These are phyloP conservation scores for Capsella rubella DNA, from an alignment of 441 rosid species.

Conservation along the genomic window DNA sequence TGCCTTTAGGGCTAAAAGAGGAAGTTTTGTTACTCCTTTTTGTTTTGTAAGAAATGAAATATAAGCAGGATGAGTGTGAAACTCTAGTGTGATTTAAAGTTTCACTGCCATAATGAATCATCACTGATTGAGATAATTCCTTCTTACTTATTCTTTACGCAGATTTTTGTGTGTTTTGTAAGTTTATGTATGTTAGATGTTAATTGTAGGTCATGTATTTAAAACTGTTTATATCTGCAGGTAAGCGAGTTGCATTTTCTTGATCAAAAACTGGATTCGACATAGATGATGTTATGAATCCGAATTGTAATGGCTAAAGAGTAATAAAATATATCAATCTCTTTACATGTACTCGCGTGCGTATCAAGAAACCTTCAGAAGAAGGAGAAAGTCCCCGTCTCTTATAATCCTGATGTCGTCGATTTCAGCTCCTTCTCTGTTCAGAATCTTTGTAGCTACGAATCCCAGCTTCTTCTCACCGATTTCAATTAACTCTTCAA, in stretches of 20 bases:
- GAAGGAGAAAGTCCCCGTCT: conserved; percentile 84
- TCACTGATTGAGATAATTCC: background rate
- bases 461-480: conserved; percentile 70
- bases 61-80: background rate
- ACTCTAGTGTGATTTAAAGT: background rate
- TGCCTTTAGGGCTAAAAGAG: conserved; percentile 41
- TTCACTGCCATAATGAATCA: background rate
- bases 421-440: conserved; percentile 74
- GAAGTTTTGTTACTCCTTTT: conserved; percentile 33
- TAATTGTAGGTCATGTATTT: background rate
- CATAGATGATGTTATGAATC: background rate
- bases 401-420: conserved; percentile 79
- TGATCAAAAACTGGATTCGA: background rate
- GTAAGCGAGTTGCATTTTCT: background rate
- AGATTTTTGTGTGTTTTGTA: background rate
- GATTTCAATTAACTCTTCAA: conserved; percentile 64
- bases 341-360: background rate
- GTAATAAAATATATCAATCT: background rate
- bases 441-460: conserved; percentile 56
- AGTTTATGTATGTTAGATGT: background rate
- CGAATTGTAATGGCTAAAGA: background rate
- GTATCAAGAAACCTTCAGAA: conserved; percentile 47
- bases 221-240: background rate
- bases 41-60: conserved; percentile 23
- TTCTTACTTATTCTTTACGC: background rate